A percentile compares a stretch with the other conserved stretches of the same genome.
These are phyloP conservation scores for Cladochytrium replicatum DNA, from an alignment of 192 early-diverging fungal species.

Conservation along the genomic window DNA sequence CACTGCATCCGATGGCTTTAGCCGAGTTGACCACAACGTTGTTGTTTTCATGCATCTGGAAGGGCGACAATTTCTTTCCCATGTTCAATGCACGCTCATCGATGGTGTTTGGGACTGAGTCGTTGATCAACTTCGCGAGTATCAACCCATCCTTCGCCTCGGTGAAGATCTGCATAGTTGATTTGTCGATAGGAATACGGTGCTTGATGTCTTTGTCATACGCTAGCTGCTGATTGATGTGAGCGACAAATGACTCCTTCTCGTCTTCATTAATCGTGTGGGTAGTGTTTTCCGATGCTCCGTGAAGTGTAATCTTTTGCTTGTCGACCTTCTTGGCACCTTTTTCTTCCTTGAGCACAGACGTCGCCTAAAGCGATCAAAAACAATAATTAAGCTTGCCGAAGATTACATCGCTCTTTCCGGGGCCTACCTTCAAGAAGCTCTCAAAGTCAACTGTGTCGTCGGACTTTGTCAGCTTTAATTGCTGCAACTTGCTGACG, in stretches of 20 bases:
- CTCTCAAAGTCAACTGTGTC: constrained; percentile 38
- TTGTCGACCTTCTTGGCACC: constrained; percentile 36
- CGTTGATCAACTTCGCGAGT: constrained; percentile 96
- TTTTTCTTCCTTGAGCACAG: constrained; percentile 37
- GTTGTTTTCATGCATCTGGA: constrained; percentile 98
- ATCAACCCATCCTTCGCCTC: constrained; percentile 84
- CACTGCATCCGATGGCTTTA: constrained; percentile 94
- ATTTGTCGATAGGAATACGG: constrained; percentile 83
- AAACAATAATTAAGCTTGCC: not conserved
- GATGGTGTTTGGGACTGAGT: constrained; percentile 91
- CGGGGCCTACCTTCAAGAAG: constrained; percentile 32
- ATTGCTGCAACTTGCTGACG: constrained; percentile 20
- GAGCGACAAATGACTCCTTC: constrained; percentile 88
- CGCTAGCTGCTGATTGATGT: constrained; percentile 81
- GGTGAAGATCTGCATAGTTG: constrained; percentile 96
- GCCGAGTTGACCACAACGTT: constrained; percentile 98
- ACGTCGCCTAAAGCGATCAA: constrained; percentile 28
- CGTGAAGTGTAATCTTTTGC: constrained; percentile 81
- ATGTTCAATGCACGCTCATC: constrained; percentile 96
- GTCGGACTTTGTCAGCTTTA: constrained; percentile 21
- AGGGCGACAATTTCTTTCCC: constrained; percentile 79
- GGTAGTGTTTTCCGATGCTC: constrained; percentile 74
- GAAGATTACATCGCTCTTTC: constrained; percentile 1
- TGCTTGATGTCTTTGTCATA: constrained; percentile 74
- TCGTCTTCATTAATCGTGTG: constrained; percentile 99